A percentile compares a stretch with the other conserved stretches of the same genome.
Evolutionary conservation across 176 grass and related monocot species (phyloP).

Genomic region (Oropetium thomaeum): DNA sequence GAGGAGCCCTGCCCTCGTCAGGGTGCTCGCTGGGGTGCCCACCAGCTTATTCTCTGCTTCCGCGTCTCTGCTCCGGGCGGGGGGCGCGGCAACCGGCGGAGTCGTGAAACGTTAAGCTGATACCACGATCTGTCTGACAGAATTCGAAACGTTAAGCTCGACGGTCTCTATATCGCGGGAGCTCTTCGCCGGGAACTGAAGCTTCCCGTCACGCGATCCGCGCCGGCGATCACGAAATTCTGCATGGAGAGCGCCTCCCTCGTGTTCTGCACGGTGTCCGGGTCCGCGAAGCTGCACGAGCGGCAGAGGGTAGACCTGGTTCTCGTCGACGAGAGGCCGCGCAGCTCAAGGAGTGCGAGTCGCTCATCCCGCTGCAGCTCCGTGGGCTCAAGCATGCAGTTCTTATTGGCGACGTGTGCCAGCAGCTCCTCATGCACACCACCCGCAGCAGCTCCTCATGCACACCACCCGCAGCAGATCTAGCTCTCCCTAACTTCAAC

Average conservation of each 20-base stretch:
- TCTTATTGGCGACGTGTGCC: conserved; percentile 62
- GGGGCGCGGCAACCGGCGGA: too few relatives aligned
- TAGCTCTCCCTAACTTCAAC: too few relatives aligned
- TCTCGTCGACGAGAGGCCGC: conserved; percentile 70
- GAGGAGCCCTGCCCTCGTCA: background rate
- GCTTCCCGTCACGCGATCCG: conserved; percentile 12
- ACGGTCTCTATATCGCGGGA: background rate
- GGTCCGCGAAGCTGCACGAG: conserved; percentile 32
- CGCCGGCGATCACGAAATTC: background rate
- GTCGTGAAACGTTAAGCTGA: too few relatives aligned
- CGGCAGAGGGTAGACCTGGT: conserved; percentile 37
- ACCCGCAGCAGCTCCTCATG: too few relatives aligned
- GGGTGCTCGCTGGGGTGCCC: too few relatives aligned
- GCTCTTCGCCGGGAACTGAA: background rate
- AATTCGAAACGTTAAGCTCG: background rate
- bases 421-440: too few relatives aligned
- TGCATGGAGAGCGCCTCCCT: conserved; percentile 33
- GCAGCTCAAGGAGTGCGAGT: conserved; percentile 70
- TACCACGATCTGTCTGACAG: background rate
- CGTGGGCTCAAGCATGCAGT: conserved; percentile 40
- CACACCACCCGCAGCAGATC: too few relatives aligned
- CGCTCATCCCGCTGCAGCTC: conserved; percentile 55
- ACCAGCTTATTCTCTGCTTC: too few relatives aligned
- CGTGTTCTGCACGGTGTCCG: conserved; percentile 57
- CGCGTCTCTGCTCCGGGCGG: too few relatives aligned